These are phyloP conservation scores for Cenchrus americanus DNA, from an alignment of 176 grass and related monocot species.

Conservation along the genomic window DNA sequence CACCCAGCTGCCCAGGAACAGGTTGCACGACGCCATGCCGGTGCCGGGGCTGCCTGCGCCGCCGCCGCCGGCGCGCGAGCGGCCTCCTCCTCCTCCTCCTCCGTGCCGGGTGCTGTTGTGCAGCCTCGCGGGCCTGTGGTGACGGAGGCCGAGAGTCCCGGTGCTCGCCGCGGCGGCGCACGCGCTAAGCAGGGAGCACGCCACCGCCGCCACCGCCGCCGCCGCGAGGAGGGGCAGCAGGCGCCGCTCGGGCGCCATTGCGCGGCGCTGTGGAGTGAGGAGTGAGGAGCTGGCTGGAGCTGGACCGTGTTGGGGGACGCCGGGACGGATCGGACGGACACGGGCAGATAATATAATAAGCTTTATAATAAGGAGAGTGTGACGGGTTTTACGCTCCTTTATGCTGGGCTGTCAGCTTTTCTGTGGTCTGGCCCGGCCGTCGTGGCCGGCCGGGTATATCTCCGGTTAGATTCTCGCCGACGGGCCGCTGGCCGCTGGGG, in stretches of 20 bases:
- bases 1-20: slow-evolving; percentile 92
- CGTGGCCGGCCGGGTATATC: background rate
- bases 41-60: background rate
- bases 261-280: slow-evolving; percentile 30
- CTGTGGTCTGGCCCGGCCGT: background rate
- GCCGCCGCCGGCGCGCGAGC: background rate
- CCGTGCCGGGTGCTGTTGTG: slow-evolving; percentile 41
- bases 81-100: background rate
- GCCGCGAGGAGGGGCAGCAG: slow-evolving; percentile 37
- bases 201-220: background rate
- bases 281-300: background rate
- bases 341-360: slow-evolving; percentile 24
- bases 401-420: slow-evolving; percentile 35
- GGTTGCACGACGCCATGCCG: slow-evolving; percentile 62
- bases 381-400: slow-evolving; percentile 28
- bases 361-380: slow-evolving; percentile 27
- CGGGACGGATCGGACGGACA: background rate
- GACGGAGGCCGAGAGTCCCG: slow-evolving; percentile 44
- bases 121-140: slow-evolving; percentile 35
- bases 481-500: background rate
- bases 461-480: slow-evolving; percentile 39
- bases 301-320: background rate
- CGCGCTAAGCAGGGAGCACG: slow-evolving; percentile 30
- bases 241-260: slow-evolving; percentile 44
- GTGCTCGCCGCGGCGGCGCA: slow-evolving; percentile 12